Conservation (phyloP, 148 eudicot genomes). For the Hydrangea macrophylla region DNA sequence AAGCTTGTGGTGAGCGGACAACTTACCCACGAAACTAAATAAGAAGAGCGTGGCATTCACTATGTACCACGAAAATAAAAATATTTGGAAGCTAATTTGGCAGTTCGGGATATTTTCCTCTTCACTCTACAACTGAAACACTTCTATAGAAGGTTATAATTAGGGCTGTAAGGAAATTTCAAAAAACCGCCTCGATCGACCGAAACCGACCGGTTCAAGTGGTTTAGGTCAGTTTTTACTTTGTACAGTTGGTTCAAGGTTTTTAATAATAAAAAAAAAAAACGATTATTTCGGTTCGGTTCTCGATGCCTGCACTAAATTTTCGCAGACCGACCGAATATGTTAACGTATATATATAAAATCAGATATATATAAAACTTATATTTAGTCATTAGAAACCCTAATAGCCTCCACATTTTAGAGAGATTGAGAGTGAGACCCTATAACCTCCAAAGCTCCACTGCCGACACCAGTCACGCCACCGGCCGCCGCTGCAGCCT, state of each 20-base stretch:
- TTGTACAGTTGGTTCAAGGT: neutral
- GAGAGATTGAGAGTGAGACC: too few relatives aligned
- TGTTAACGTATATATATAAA: too few relatives aligned
- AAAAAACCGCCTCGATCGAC: neutral
- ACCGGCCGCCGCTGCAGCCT: too few relatives aligned
- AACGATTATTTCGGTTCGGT: neutral
- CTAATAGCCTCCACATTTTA: too few relatives aligned
- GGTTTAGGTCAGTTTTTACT: neutral
- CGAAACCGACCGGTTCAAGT: too few relatives aligned
- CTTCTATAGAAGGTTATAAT: neutral
- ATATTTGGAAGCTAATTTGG: neutral
- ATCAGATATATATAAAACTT: too few relatives aligned
- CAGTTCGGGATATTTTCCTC: neutral
- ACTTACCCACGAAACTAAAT: neutral
- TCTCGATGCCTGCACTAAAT: too few relatives aligned
- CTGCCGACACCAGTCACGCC: too few relatives aligned
- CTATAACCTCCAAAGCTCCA: too few relatives aligned
- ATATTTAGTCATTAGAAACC: too few relatives aligned
- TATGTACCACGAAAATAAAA: neutral
- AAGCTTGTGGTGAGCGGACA: too few relatives aligned
- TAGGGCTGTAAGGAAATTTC: neutral
- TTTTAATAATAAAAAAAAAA: neutral
- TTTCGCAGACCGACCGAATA: too few relatives aligned
- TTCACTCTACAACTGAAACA: neutral
- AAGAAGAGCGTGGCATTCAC: neutral